Percentiles rank a stretch among this genome's conserved stretches.
phyloP scores from a whole-genome alignment of 768 basidiomycete genomes.

The Boletus barrowsii region DNA sequence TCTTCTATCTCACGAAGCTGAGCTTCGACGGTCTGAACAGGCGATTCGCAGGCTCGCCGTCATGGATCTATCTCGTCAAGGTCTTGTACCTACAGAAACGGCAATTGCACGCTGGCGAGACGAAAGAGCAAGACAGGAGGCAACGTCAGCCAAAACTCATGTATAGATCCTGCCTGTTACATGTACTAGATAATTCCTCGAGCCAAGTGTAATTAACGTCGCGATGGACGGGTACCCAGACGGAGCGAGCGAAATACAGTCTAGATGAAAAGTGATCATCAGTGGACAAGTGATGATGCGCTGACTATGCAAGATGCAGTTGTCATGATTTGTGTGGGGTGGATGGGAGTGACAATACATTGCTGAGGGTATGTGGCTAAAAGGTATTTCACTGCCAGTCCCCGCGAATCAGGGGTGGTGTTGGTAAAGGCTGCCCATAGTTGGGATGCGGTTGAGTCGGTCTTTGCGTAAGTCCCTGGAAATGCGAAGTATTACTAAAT shows the following conservation, averaged over 20 bases:
- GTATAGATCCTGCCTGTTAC: slow-evolving; percentile 7
- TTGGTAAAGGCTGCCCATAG: slow-evolving; percentile 32
- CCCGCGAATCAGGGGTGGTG: slow-evolving; percentile 20
- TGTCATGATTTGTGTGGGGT: slow-evolving; percentile 9
- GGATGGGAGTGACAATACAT: slow-evolving; percentile 14
- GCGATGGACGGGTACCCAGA: not conserved
- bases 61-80: slow-evolving; percentile 68
- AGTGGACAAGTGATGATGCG: not conserved
- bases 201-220: not conserved
- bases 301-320: slow-evolving; percentile 12
- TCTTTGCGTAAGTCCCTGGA: slow-evolving; percentile 41
- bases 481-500: slow-evolving; percentile 30
- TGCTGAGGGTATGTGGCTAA: slow-evolving; percentile 11
- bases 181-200: slow-evolving; percentile 7
- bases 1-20: slow-evolving; percentile 65
- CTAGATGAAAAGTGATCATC: slow-evolving; percentile 6
- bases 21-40: slow-evolving; percentile 65
- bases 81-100: slow-evolving; percentile 77
- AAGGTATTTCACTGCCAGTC: slow-evolving; percentile 26
- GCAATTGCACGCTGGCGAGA: slow-evolving; percentile 81
- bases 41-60: slow-evolving; percentile 69
- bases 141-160: slow-evolving; percentile 3
- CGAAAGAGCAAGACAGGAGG: slow-evolving; percentile 30
- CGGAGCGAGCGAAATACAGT: slow-evolving; percentile 16
- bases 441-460: slow-evolving; percentile 32